Percentiles rank a stretch among this genome's conserved stretches.
Conservation (phyloP, 345 rosid genomes). For the Ceriops decandra region DNA sequence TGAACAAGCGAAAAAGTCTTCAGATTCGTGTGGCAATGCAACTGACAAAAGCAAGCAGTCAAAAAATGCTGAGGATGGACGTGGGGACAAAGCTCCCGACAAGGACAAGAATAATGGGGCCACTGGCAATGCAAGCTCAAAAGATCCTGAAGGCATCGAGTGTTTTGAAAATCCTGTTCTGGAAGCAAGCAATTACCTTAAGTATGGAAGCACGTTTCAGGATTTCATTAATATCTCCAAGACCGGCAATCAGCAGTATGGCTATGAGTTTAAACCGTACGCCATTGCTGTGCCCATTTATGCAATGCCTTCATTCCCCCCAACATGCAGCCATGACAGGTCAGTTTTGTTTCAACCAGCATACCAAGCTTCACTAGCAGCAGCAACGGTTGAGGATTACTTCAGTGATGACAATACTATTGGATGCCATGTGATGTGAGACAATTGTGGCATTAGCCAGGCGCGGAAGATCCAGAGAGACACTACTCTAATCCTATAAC, state of each 20-base stretch:
- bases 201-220: constrained; percentile 5
- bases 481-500: not conserved
- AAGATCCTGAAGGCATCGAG: constrained; percentile 8
- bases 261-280: constrained; percentile 31
- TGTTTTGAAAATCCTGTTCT: constrained; percentile 11
- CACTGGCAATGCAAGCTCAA: not conserved
- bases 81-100: constrained; percentile 15
- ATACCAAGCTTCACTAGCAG: constrained; percentile 19
- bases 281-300: constrained; percentile 33
- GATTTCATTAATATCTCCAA: constrained; percentile 8
- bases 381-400: constrained; percentile 41
- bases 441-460: not conserved
- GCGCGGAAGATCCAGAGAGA: not conserved
- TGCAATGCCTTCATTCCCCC: constrained; percentile 33
- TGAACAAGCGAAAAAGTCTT: constrained; percentile 13
- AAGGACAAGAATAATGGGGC: constrained; percentile 15
- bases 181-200: constrained; percentile 7
- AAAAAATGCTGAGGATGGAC: constrained; percentile 1
- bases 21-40: constrained; percentile 12
- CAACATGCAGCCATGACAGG: constrained; percentile 15
- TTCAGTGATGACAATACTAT: constrained; percentile 57
- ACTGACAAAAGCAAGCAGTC: constrained; percentile 15
- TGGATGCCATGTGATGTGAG: constrained; percentile 57
- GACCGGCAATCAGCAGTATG: constrained; percentile 18
- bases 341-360: constrained; percentile 17